Conservation (phyloP, 345 rosid genomes). For the Lumnitzera littorea region DNA sequence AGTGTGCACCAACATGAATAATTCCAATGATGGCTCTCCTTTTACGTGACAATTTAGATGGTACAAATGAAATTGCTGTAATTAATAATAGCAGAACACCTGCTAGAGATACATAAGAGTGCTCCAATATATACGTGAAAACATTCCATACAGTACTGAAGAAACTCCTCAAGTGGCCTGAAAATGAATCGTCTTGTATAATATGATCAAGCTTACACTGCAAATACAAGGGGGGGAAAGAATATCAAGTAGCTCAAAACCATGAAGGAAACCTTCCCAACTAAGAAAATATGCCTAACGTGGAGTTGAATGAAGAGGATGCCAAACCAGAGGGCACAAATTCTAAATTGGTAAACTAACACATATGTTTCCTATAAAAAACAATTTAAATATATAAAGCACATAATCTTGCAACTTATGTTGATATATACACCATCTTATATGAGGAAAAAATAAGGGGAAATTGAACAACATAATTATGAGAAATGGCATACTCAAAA, state of each 20-base stretch:
- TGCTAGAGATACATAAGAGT: constrained; percentile 71
- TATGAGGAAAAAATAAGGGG: too few species aligned
- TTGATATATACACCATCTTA: too few species aligned
- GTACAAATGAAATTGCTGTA: constrained; percentile 67
- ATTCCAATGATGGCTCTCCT: constrained; percentile 67
- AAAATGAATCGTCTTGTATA: constrained; percentile 79
- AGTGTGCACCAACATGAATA: constrained; percentile 86
- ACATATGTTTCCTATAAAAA: too few species aligned
- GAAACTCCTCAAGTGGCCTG: constrained; percentile 82
- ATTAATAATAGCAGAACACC: constrained; percentile 66
- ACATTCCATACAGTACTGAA: constrained; percentile 70
- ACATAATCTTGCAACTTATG: too few species aligned
- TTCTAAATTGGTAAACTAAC: too few species aligned
- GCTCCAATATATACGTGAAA: constrained; percentile 58
- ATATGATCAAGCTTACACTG: constrained; percentile 94
- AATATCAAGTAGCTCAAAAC: neutral
- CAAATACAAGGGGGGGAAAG: constrained; percentile 8
- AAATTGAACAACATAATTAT: too few species aligned
- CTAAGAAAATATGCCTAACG: too few species aligned
- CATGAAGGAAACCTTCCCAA: too few species aligned
- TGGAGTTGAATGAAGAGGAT: too few species aligned
- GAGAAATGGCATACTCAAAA: too few species aligned
- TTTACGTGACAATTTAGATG: constrained; percentile 78
- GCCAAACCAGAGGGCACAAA: too few species aligned
- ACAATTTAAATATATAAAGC: too few species aligned